Conservation (phyloP, 129 eudicot species). For the Kitagawia praeruptora region DNA sequence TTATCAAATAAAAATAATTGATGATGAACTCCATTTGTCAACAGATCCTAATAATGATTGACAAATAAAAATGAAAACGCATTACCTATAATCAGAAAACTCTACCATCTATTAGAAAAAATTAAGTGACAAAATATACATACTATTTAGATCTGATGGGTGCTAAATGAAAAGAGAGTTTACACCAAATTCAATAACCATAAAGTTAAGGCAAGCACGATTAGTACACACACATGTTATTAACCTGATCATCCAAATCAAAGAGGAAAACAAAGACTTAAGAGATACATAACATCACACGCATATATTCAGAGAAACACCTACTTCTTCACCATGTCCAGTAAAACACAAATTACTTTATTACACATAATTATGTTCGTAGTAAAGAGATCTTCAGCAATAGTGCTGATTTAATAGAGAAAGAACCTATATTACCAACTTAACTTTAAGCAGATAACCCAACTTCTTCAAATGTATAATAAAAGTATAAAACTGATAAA, state of each 20-base stretch:
- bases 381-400: neutral
- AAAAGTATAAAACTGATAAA: neutral
- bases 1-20: conserved; percentile 71
- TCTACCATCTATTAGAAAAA: conserved; percentile 59
- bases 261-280: neutral
- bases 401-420: neutral
- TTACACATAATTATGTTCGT: neutral
- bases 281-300: neutral
- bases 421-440: neutral
- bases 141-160: neutral
- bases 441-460: neutral
- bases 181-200: conserved; percentile 98
- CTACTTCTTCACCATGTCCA: neutral
- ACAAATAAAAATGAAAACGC: conserved; percentile 67
- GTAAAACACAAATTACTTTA: neutral
- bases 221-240: conserved; percentile 78
- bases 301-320: neutral
- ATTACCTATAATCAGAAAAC: conserved; percentile 74
- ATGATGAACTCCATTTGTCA: conserved; percentile 42
- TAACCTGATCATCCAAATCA: conserved; percentile 65
- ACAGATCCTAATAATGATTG: conserved; percentile 78
- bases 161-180: neutral
- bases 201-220: conserved; percentile 79
- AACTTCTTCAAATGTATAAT: neutral
- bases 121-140: neutral